These are phyloP conservation scores for Xylaria bambusicola DNA, from an alignment of 495 filamentous ascomycete species.

Conservation along the genomic window DNA sequence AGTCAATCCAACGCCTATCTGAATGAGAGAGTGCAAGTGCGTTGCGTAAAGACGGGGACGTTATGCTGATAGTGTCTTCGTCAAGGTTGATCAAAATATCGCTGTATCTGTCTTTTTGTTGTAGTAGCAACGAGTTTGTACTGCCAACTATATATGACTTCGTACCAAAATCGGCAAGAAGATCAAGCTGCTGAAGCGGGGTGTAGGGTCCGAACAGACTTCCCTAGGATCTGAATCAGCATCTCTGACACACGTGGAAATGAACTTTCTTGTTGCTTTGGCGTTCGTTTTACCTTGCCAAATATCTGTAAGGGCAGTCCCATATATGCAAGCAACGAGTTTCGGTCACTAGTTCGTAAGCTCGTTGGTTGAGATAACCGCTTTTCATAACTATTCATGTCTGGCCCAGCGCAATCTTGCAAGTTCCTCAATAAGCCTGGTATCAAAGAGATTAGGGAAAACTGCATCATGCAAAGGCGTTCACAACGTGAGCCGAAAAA, in stretches of 20 bases:
- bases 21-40: slow-evolving; percentile 81
- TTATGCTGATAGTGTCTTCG: slow-evolving; percentile 82
- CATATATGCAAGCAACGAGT: slow-evolving; percentile 89
- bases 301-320: slow-evolving; percentile 93
- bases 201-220: slow-evolving; percentile 97
- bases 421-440: slow-evolving; percentile 84
- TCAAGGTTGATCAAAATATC: slow-evolving; percentile 97
- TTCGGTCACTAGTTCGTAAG: slow-evolving; percentile 86
- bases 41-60: slow-evolving; percentile 71
- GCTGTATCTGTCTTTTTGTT: slow-evolving; percentile 96
- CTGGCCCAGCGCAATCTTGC: slow-evolving; percentile 89
- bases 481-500: slow-evolving; percentile 97
- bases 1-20: slow-evolving; percentile 95
- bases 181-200: slow-evolving; percentile 90
- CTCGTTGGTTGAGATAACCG: slow-evolving; percentile 77
- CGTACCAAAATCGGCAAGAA: slow-evolving; percentile 90
- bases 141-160: slow-evolving; percentile 98
- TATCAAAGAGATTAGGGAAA: slow-evolving; percentile 90
- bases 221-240: slow-evolving; percentile 54
- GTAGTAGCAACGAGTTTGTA: slow-evolving; percentile 89
- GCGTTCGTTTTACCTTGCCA: slow-evolving; percentile 77
- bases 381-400: slow-evolving; percentile 79
- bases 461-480: slow-evolving; percentile 95
- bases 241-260: not conserved
- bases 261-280: too few species aligned